A percentile compares a stretch with the other conserved stretches of the same genome.
Evolutionary conservation across 768 basidiomycete genomes (phyloP).

Genomic region (Paxillus involutus): DNA sequence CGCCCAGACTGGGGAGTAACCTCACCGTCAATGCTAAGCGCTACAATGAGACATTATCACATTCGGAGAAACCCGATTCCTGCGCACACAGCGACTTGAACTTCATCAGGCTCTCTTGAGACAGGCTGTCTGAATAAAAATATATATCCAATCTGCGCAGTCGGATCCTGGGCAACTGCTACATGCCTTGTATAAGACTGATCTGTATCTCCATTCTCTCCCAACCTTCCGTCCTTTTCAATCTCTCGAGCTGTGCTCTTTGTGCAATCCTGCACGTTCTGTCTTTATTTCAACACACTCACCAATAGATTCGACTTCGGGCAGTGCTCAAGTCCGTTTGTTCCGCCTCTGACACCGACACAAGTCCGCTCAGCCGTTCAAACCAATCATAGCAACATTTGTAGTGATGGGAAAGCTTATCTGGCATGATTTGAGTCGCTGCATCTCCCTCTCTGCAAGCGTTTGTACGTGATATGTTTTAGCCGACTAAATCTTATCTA

Average conservation of each 20-base stretch:
- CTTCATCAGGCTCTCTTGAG: too few species aligned
- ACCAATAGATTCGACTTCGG: constrained; percentile 15
- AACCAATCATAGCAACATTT: not conserved
- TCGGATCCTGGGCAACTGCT: not conserved
- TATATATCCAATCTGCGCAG: not conserved
- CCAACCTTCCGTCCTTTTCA: constrained; percentile 3
- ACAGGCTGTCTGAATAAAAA: too few species aligned
- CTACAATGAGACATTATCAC: too few species aligned
- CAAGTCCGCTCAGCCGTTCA: not conserved
- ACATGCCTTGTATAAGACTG: constrained; percentile 6
- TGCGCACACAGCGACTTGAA: too few species aligned
- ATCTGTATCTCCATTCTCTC: constrained; percentile 3
- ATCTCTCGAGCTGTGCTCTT: constrained; percentile 36
- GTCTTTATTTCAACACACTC: constrained; percentile 18
- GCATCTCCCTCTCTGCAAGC: constrained; percentile 65
- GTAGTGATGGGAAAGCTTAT: constrained; percentile 71
- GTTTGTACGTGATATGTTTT: constrained; percentile 55
- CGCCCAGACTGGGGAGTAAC: too few species aligned
- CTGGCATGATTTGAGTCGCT: constrained; percentile 78
- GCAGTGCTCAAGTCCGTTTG: constrained; percentile 16
- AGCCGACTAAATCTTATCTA: constrained; percentile 5
- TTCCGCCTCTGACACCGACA: not conserved
- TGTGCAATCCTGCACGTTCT: constrained; percentile 23
- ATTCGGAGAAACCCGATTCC: too few species aligned
- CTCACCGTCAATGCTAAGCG: too few species aligned